Evolutionary conservation across 2,329 filamentous ascomycete genomes (phyloP).

Genomic region (Aspergillus sojae): DNA sequence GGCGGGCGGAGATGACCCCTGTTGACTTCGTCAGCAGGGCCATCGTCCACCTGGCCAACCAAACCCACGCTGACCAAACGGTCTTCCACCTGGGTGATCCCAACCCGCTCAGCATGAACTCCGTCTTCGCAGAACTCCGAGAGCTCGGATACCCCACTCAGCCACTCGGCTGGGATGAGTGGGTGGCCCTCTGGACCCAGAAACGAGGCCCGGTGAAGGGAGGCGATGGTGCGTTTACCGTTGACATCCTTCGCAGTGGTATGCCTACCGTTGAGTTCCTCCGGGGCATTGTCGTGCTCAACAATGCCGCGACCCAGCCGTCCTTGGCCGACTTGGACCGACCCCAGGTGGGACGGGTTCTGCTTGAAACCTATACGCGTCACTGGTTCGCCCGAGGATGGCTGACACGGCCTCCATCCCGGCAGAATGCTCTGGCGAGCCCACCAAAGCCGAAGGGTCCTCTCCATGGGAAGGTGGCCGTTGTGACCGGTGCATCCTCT

Average conservation of each 20-base stretch:
- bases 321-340: conserved; percentile 61
- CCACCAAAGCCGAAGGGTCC: conserved; percentile 56
- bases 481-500: conserved; percentile 78
- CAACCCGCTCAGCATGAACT: conserved; percentile 65
- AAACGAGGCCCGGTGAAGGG: conserved; percentile 66
- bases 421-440: conserved; percentile 50
- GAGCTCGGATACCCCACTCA: conserved; percentile 72
- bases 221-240: conserved; percentile 72
- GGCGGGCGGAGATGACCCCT: conserved; percentile 82
- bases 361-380: conserved; percentile 77
- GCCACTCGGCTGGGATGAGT: conserved; percentile 69
- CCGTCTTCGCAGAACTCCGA: conserved; percentile 65
- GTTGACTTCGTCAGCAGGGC: conserved; percentile 79
- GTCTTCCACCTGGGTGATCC: conserved; percentile 77
- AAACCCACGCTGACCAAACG: conserved; percentile 63
- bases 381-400: conserved; percentile 81
- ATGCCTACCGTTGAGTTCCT: conserved; percentile 77
- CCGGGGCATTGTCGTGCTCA: conserved; percentile 70
- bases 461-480: conserved; percentile 69
- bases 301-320: conserved; percentile 68
- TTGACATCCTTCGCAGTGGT: conserved; percentile 76
- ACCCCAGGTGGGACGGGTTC: conserved; percentile 67
- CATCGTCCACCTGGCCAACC: conserved; percentile 69
- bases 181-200: conserved; percentile 73
- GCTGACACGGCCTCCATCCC: conserved; percentile 65